These are phyloP conservation scores for Picocystis salinarum DNA, from an alignment of 139 green algal species.

Conservation along the genomic window DNA sequence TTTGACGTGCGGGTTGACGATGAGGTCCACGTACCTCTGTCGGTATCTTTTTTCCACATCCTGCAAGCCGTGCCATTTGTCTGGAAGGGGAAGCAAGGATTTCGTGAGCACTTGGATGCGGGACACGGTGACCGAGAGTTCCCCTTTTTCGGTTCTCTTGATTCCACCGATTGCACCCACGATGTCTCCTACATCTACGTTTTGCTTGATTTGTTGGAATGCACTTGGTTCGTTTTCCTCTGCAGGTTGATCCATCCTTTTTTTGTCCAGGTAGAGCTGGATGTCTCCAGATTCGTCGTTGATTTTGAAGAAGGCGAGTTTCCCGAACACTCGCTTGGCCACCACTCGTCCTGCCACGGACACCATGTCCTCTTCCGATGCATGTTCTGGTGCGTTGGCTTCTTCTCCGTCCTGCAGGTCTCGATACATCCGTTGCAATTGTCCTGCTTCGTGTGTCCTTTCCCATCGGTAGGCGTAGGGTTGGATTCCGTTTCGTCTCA, in stretches of 20 bases:
- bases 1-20: constrained; percentile 62
- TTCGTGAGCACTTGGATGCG: constrained; percentile 78
- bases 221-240: too few relatives aligned
- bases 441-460: constrained; percentile 51
- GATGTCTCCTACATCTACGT: constrained; percentile 81
- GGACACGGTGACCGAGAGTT: constrained; percentile 52
- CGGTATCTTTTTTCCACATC: constrained; percentile 91
- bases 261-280: constrained; percentile 70
- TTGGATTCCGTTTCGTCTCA: constrained; percentile 43
- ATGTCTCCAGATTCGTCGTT: constrained; percentile 64
- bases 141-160: constrained; percentile 85
- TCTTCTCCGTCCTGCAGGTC: constrained; percentile 38
- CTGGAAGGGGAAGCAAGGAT: constrained; percentile 76
- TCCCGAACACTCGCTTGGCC: constrained; percentile 78
- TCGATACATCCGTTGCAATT: constrained; percentile 50
- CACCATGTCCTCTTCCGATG: constrained; percentile 6
- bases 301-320: constrained; percentile 85
- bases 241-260: constrained; percentile 13
- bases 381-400: constrained; percentile 8
- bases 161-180: constrained; percentile 48
- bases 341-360: constrained; percentile 72
- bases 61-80: constrained; percentile 92
- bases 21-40: constrained; percentile 85
- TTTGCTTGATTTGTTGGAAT: constrained; percentile 52
- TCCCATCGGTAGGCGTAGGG: constrained; percentile 84